A percentile compares a stretch with the other conserved stretches of the same genome.
Conservation (phyloP, 2,329 filamentous ascomycete species). For the Fusarium nygamai region DNA sequence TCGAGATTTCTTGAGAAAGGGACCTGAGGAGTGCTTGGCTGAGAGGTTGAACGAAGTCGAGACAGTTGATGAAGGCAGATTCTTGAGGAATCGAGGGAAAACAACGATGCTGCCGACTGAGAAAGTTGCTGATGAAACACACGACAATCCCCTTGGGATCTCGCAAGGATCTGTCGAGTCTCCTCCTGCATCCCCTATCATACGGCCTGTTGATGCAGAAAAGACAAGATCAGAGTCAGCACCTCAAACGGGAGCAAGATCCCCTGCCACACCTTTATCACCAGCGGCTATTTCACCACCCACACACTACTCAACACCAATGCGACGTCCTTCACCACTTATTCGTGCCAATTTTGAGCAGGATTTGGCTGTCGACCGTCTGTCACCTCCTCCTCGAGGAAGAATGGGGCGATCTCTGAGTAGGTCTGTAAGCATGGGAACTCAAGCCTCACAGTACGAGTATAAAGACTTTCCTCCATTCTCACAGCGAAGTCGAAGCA, state of each 20-base stretch:
- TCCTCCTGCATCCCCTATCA: slow-evolving; percentile 46
- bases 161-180: slow-evolving; percentile 36
- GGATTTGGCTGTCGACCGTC: slow-evolving; percentile 51
- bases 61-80: slow-evolving; percentile 44
- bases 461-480: slow-evolving; percentile 51
- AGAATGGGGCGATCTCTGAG: slow-evolving; percentile 46
- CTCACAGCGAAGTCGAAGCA: slow-evolving; percentile 49
- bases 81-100: slow-evolving; percentile 44
- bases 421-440: slow-evolving; percentile 50
- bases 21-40: slow-evolving; percentile 64
- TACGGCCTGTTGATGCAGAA: slow-evolving; percentile 43
- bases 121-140: slow-evolving; percentile 14
- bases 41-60: slow-evolving; percentile 60
- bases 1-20: slow-evolving; percentile 64
- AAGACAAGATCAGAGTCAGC: slow-evolving; percentile 43
- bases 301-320: slow-evolving; percentile 44
- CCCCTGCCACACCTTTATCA: slow-evolving; percentile 40
- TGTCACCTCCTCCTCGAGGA: slow-evolving; percentile 49
- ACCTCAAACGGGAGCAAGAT: slow-evolving; percentile 29
- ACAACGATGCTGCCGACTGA: slow-evolving; percentile 36
- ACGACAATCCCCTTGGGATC: slow-evolving; percentile 49
- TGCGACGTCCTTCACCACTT: slow-evolving; percentile 46
- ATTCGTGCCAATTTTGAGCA: slow-evolving; percentile 51
- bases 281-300: slow-evolving; percentile 43
- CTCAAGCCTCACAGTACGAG: slow-evolving; percentile 44